Evolutionary conservation across 805 yeast species (phyloP).

Genomic region (Torulaspora quercuum): DNA sequence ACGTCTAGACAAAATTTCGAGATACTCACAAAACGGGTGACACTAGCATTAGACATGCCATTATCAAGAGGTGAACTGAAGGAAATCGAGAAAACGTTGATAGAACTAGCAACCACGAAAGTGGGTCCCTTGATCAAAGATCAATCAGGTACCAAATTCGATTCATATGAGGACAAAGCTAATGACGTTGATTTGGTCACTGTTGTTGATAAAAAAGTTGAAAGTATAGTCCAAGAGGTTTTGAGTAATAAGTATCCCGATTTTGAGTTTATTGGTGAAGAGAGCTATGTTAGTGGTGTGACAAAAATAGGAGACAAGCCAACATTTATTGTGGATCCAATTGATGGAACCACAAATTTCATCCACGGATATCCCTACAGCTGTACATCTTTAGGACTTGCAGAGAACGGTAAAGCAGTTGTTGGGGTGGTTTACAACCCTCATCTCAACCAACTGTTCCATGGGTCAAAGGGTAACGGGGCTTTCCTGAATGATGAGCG

Average conservation of each 20-base stretch:
- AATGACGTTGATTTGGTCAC: conserved; percentile 63
- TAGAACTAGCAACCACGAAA: conserved; percentile 23
- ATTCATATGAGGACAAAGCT: conserved; percentile 51
- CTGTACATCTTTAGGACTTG: conserved; percentile 59
- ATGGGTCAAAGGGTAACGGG: conserved; percentile 55
- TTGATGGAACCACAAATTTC: conserved; percentile 65
- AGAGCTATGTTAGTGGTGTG: conserved; percentile 49
- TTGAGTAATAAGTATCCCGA: conserved; percentile 43
- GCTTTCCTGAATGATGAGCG: conserved; percentile 47
- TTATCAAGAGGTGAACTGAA: conserved; percentile 25
- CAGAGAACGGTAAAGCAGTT: conserved; percentile 45
- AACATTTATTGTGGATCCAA: conserved; percentile 62
- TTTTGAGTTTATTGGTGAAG: conserved; percentile 59
- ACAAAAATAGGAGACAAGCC: conserved; percentile 49
- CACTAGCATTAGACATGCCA: conserved; percentile 20
- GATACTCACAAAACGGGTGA: too few species aligned
- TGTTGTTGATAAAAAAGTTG: conserved; percentile 56
- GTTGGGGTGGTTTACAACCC: conserved; percentile 71
- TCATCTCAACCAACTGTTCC: conserved; percentile 48
- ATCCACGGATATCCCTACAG: conserved; percentile 60
- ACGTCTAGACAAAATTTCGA: too few species aligned
- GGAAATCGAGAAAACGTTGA: conserved; percentile 26
- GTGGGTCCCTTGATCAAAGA: conserved; percentile 31
- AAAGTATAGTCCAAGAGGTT: conserved; percentile 34
- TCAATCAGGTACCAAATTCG: conserved; percentile 29